Base-by-base conservation (phyloP, 768 basidiomycete species). In the Mycena filopes region DNA sequence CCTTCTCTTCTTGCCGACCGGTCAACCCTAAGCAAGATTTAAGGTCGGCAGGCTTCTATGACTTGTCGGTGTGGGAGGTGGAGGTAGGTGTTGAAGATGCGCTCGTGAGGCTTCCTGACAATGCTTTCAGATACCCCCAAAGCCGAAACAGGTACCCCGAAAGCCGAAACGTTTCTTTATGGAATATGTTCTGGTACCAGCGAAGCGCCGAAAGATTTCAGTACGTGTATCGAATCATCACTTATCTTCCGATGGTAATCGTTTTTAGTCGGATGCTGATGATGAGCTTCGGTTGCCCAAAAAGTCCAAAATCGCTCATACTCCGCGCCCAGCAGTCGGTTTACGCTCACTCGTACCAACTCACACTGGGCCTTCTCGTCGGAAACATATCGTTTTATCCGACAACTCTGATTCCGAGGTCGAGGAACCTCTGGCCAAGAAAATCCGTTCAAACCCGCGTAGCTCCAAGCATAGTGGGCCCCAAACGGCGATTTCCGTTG, bases 41-140 rank as follows among this genome's bases (percentile, higher is more conserved):
- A 33, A 77, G 82, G n/a, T 75, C 72, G 45, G 73, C 74, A 23
- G 92, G 91, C 4, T 92, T 87, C 85, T 93, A 93, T 68, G 91
- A 93, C 46, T 29, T 64, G 8, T 7, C 40, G 18, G 66, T 55
- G 57, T 64, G 63, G 63, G 67, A 68, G 57, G 57, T 26, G 12
- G 49, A 20, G 3, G 62, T 68, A 40, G 20, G 57, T 47, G 26
- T 3, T 45, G 10, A n/a, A 8, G 26, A 25, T 51, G 13, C 28
- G 41, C n/a, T 41, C 40, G 38, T 48, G 43, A 41, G 42, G 48
- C 23, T 11, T 50, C 10, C 51, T 65, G 46, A 54, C 45, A 33
- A 26, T 18, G n/a, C 20, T 29, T 29, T 57, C 31, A 41, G 8
- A n/a, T 15, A 9, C 36, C 36, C 36, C 36, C 36, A 11, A 36